These are phyloP conservation scores for Dactylellina sp. DNA, from an alignment of 2,329 filamentous ascomycete genomes.

Conservation along the genomic window DNA sequence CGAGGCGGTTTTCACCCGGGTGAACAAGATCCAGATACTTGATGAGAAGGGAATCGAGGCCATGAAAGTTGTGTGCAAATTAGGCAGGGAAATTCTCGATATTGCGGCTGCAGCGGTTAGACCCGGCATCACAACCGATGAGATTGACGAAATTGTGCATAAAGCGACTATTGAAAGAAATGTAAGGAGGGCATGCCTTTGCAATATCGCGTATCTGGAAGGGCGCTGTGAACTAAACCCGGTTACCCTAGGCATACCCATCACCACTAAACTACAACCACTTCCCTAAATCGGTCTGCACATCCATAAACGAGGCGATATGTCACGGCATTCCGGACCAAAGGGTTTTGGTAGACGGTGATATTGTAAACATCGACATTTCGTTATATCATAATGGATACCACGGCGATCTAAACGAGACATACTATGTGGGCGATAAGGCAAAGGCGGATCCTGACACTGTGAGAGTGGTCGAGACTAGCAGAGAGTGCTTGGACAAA, in stretches of 20 bases:
- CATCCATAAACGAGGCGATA: conserved; percentile 95
- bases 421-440: conserved; percentile 95
- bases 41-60: conserved; percentile 64
- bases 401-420: conserved; percentile 97
- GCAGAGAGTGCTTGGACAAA: conserved; percentile 88
- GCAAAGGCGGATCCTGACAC: conserved; percentile 85
- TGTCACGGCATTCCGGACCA: conserved; percentile 98
- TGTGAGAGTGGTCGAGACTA: conserved; percentile 89
- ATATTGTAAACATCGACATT: conserved; percentile 97
- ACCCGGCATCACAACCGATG: conserved; percentile 95
- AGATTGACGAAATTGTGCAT: conserved; percentile 94
- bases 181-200: conserved; percentile 69
- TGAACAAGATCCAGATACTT: conserved; percentile 63
- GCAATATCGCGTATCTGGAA: not conserved
- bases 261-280: conserved; percentile 94
- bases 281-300: conserved; percentile 98
- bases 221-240: conserved; percentile 3
- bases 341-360: conserved; percentile 85
- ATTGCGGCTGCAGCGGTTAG: conserved; percentile 84
- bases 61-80: conserved; percentile 90
- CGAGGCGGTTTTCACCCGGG: conserved; percentile 66
- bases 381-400: conserved; percentile 94
- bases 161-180: conserved; percentile 93
- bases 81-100: conserved; percentile 91
- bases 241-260: conserved; percentile 80